Evolutionary conservation across 225 moss, liverwort and hornwort species (phyloP).

Genomic region (Sphagnum contortum): DNA sequence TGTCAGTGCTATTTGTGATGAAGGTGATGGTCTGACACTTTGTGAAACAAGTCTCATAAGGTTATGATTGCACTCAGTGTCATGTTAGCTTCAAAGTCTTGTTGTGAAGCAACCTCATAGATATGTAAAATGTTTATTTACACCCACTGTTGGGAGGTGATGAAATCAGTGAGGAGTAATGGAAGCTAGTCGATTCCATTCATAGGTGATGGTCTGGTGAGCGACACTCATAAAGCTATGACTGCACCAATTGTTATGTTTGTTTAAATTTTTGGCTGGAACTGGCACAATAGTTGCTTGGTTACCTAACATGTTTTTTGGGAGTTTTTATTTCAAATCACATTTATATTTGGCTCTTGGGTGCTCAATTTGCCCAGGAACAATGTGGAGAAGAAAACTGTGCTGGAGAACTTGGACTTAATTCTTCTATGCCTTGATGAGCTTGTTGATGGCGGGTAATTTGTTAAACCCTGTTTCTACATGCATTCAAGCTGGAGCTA

Average conservation of each 20-base stretch:
- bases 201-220: background rate
- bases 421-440: conserved; percentile 63
- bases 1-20: too few species aligned
- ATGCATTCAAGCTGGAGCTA: too few species aligned
- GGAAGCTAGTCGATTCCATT: too few species aligned
- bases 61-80: too few species aligned
- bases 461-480: background rate
- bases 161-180: too few species aligned
- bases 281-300: background rate
- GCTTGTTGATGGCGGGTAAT: conserved; percentile 59
- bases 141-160: too few species aligned
- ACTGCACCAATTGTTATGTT: background rate
- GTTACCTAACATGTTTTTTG: background rate
- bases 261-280: background rate
- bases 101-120: too few species aligned
- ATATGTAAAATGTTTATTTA: too few species aligned
- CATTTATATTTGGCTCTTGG: background rate
- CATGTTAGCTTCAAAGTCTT: too few species aligned
- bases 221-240: background rate
- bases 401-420: conserved; percentile 52
- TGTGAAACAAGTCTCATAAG: too few species aligned
- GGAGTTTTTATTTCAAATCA: background rate
- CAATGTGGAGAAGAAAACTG: conserved; percentile 51
- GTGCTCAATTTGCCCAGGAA: conserved; percentile 13
- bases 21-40: too few species aligned